Evolutionary conservation across 306 rosid species (phyloP), one percentile per base, ranked within the genome.

Genomic region (Cicer chorassanicum): DNA sequence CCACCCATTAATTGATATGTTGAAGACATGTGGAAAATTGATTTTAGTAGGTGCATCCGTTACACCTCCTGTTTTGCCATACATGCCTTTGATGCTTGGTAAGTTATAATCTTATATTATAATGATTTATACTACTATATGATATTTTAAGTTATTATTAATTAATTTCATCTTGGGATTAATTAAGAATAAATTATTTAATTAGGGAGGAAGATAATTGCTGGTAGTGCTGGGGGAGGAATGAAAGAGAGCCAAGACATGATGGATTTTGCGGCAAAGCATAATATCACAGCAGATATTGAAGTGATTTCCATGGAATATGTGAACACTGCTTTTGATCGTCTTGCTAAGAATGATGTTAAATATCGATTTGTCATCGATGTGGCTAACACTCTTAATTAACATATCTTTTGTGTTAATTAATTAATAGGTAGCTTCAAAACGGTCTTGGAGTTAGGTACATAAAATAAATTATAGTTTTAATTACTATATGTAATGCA

Each of bases 321-420:
- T 9, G 54, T 77, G 12, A 82, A 76, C 50, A 68, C 75, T 53
- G 84, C 82, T 2, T 10, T 78, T 11, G 82, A 75, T 9, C 63
- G 86, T 11, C 57, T 85, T 45, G 78, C 61, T 1, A 75, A 82
- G 4, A 56, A 14, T 10, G 84, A 85, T 59, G 81, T 85, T 12
- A 80, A 45, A 42, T 80, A 82, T 8, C 78, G 86, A 19, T 85
- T 82, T 69, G 86, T 86, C 7, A 82, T 82, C 1, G 89, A 86
- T 44, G 66, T 77, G 9, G 83, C 73, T 4, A 82, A 82, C 55
- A 84, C 82, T 2, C 43, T 72, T 24, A 43, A 29, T 29, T 29
- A 29, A 29, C 34, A 68, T 11, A 14, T 2, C 8, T 56, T 14
- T 56, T 2, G 4, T 59, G 8, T 59, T 59, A 45, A 45, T 45